phyloP scores from a whole-genome alignment of 2,329 filamentous ascomycete genomes.

The Calonectria hawksworthii region DNA sequence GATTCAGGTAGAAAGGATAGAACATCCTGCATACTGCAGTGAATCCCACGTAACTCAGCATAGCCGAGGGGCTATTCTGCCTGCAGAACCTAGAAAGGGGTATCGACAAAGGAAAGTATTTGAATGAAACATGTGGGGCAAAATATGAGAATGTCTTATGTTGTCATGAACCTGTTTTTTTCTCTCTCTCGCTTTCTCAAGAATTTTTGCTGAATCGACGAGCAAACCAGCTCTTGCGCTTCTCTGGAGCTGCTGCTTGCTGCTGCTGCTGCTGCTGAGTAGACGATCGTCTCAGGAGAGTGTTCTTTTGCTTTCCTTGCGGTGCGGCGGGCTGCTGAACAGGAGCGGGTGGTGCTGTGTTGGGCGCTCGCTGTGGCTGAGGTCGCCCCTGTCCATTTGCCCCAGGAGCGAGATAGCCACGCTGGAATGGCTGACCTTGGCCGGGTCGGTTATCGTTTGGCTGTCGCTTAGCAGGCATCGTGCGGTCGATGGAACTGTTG shows the following conservation, averaged over 20 bases:
- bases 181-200: constrained; percentile 21
- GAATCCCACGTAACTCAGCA: constrained; percentile 18
- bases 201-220: constrained; percentile 79
- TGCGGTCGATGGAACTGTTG: constrained; percentile 89
- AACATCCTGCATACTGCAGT: constrained; percentile 24
- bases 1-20: constrained; percentile 16
- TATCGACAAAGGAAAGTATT: constrained; percentile 46
- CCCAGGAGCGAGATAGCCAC: constrained; percentile 55
- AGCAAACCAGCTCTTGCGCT: constrained; percentile 92
- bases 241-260: constrained; percentile 64
- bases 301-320: constrained; percentile 47
- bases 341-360: constrained; percentile 39
- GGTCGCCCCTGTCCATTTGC: constrained; percentile 42
- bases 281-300: constrained; percentile 47
- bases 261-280: constrained; percentile 46
- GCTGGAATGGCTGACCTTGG: constrained; percentile 57
- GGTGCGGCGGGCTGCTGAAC: constrained; percentile 33
- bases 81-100: constrained; percentile 35
- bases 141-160: constrained; percentile 1
- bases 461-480: constrained; percentile 67
- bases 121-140: constrained; percentile 30
- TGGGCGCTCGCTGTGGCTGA: constrained; percentile 43
- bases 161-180: constrained; percentile 1
- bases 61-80: constrained; percentile 12
- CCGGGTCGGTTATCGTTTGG: constrained; percentile 75